Conservation (phyloP, 768 basidiomycete genomes). For the Xerocomus potaroensis region DNA sequence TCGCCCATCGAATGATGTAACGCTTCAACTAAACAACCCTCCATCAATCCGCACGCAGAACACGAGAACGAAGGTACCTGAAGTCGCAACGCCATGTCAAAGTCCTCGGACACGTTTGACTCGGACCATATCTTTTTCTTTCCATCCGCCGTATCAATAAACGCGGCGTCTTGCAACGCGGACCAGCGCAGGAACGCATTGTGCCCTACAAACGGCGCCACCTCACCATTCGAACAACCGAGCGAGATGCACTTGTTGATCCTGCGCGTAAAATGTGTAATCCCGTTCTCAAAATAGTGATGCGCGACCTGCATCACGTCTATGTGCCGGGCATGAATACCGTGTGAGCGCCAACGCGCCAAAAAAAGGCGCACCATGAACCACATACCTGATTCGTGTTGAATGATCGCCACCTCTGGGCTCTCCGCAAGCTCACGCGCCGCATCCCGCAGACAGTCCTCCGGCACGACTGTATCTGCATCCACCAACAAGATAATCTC, state of each 20-base stretch:
- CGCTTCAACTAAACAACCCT: slow-evolving; percentile 12
- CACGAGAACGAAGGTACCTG: slow-evolving; percentile 35
- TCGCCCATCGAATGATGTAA: slow-evolving; percentile 56
- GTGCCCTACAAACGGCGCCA: slow-evolving; percentile 77
- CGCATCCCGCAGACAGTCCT: slow-evolving; percentile 76
- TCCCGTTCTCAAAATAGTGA: slow-evolving; percentile 90
- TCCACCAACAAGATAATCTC: background rate
- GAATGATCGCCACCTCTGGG: slow-evolving; percentile 71
- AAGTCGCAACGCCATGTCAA: slow-evolving; percentile 59
- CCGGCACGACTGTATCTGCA: background rate
- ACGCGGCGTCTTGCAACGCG: slow-evolving; percentile 82
- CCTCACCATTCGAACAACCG: slow-evolving; percentile 74
- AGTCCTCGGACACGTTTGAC: slow-evolving; percentile 64
- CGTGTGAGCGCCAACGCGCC: too few species aligned
- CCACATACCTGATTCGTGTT: slow-evolving; percentile 76
- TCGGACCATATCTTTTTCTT: slow-evolving; percentile 76
- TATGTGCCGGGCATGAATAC: slow-evolving; percentile 13
- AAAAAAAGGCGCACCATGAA: too few species aligned
- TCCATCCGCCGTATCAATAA: slow-evolving; percentile 47
- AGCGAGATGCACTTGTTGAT: slow-evolving; percentile 84
- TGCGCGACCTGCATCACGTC: slow-evolving; percentile 90
- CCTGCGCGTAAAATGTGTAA: slow-evolving; percentile 82
- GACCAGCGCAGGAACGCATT: slow-evolving; percentile 90
- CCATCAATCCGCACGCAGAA: background rate
- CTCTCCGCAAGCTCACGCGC: slow-evolving; percentile 73